phyloP scores from a whole-genome alignment of 164 flowering plant genomes.

The Chimonanthus salicifolius region DNA sequence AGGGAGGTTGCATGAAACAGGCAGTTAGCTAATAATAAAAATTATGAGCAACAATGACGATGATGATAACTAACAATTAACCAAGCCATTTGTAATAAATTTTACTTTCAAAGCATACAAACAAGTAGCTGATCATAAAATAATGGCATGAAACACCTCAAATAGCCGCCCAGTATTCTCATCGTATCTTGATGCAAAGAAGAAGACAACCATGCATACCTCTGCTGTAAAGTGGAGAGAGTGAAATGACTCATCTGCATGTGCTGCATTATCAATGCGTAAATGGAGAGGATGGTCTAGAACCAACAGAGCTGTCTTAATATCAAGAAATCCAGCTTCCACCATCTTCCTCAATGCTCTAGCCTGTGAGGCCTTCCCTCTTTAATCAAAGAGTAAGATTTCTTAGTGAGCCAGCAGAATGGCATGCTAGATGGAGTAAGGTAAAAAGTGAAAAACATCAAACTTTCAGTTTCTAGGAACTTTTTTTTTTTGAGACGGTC shows the following conservation, averaged over 20 bases:
- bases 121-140: background rate
- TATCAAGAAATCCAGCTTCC: conserved; percentile 35
- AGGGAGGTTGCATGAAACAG: too few species aligned
- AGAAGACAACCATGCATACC: conserved; percentile 10
- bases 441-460: background rate
- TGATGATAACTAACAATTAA: too few species aligned
- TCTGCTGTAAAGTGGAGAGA: conserved; percentile 5
- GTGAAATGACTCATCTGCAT: background rate
- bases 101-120: background rate
- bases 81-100: too few species aligned
- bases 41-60: too few species aligned
- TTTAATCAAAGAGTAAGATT: conserved; percentile 11
- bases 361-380: conserved; percentile 42
- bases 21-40: too few species aligned
- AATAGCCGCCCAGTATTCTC: background rate
- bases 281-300: conserved; percentile 27
- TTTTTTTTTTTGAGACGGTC: too few species aligned
- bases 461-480: background rate
- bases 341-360: conserved; percentile 51
- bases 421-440: background rate
- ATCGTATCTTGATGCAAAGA: background rate
- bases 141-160: background rate
- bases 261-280: conserved; percentile 10
- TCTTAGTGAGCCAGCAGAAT: background rate
- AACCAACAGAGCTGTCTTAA: conserved; percentile 27